Base-by-base conservation (phyloP, 441 rosid species). In the Croton setiger region DNA sequence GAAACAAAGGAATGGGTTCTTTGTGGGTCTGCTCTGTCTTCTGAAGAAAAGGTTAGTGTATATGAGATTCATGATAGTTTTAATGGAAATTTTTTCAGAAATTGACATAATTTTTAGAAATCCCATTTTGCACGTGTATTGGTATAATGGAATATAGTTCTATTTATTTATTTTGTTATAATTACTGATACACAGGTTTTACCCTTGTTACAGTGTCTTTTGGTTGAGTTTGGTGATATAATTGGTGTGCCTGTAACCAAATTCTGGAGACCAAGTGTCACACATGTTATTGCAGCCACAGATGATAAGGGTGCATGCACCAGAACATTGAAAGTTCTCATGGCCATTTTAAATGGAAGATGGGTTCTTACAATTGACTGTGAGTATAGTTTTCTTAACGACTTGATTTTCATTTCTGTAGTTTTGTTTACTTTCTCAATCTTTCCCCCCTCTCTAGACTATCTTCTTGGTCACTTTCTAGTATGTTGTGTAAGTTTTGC, bases 11-110 rank as follows among this genome's bases (percentile, higher is more conserved):
- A 79, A 47, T 86, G 86, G 88, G 82, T 85, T 64, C 80, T 93
- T 37, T 88, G 98, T 84, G 98, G 96, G 79, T 91, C 97, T 74
- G 92, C 91, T 70, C 80, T 93, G 70, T 87, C 92, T 74, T 69
- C 82, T 14, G 81, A 88, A 70, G 94, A 93, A 21, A 89, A 79
- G 95, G 98, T 92, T 64, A 68, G 90, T 78, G 72, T 45, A 39
- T 45, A 17, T 69, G 21, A 56, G 15, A 8, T 54, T 45, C 3
- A 69, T 36, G 4, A 43, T 9, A 41, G 18, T 41, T 10, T 58
- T 15, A 9, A 33, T 14, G 27, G n/a, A 13, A 56, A 23, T 0
- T 56, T 56, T 27, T 1, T 56, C 31, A 31, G 60, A 20, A 60
- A 1, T 20, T 33, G 18, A 43, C 53, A 5, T 20, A 4, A 47